These are phyloP conservation scores for Cordyceps pruinosa DNA, from an alignment of 2,329 filamentous ascomycete species.

Conservation along the genomic window DNA sequence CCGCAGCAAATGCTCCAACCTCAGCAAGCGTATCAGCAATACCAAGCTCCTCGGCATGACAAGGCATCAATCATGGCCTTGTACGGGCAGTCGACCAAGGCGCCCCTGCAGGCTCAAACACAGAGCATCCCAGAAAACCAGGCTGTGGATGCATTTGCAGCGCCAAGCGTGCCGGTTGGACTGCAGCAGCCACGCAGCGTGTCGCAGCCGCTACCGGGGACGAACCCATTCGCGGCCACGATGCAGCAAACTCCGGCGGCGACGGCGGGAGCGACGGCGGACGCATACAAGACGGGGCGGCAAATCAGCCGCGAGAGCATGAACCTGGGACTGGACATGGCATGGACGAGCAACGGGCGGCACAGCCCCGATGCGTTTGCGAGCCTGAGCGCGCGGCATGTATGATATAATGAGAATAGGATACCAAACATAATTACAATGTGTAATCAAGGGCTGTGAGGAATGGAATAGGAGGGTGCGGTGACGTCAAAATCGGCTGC, in stretches of 20 bases:
- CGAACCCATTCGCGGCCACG: constrained; percentile 50
- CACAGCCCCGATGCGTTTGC: constrained; percentile 78
- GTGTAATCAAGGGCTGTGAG: background rate
- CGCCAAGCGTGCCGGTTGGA: constrained; percentile 16
- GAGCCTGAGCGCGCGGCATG: constrained; percentile 59
- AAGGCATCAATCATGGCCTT: constrained; percentile 71
- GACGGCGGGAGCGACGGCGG: constrained; percentile 25
- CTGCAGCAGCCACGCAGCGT: constrained; percentile 22
- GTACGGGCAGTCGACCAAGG: constrained; percentile 54
- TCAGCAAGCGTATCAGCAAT: constrained; percentile 27
- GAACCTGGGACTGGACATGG: constrained; percentile 55
- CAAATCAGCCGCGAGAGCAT: constrained; percentile 62
- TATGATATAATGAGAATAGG: constrained; percentile 27
- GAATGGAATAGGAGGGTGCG: background rate
- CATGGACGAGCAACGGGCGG: constrained; percentile 61
- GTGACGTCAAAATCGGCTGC: background rate
- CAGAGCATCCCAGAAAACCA: constrained; percentile 26
- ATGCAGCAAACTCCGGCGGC: constrained; percentile 16
- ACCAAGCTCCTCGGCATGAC: constrained; percentile 48
- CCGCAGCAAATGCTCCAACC: constrained; percentile 14
- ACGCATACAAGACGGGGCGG: constrained; percentile 32
- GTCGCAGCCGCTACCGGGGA: constrained; percentile 33
- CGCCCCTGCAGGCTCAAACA: constrained; percentile 22
- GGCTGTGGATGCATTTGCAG: constrained; percentile 18
- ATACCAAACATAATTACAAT: constrained; percentile 10